Evolutionary conservation across 2,329 filamentous ascomycete genomes (phyloP), one percentile per base, ranked within the genome.

Genomic region (Amauroascus verrucosus): DNA sequence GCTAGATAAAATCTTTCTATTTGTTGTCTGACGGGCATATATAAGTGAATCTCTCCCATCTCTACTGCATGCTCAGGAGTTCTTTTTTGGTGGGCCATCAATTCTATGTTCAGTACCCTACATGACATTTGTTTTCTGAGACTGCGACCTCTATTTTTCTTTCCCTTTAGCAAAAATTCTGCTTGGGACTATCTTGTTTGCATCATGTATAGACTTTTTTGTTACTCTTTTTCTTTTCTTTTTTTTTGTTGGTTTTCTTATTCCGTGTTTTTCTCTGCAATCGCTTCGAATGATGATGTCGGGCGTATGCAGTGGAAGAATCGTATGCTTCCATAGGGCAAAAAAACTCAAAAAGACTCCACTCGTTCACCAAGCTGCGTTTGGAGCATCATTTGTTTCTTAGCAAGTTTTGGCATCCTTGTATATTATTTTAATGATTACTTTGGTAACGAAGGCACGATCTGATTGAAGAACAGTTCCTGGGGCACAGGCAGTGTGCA

Each of bases 21-120:
- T 40, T 45, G 45, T 20, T 47, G 41, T 48, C 16, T 55, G 18
- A 43, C 40, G 14, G n/a, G 44, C 51, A 48, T 54, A 44, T 48
- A 54, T 48, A 33, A 30, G 28, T 40, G 45, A 41, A 44, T 49
- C 32, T 52, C 40, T 35, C 50, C 46, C 43, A 51, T 47, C 28
- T 48, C 45, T 47, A 24, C 14, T 46, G 54, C 54, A 56, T 56
- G 26, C 33, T 50, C 4, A 32, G 54, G 54, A 53, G 54, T 30
- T 24, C 35, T 40, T 35, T 52, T 52, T 51, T 6, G 43, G 40
- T 55, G 40, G 44, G 44, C 44, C 32, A 32, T 30, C 9, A 28
- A 45, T 38, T 41, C 16, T 51, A 45, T 33, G 48, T 48, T 38
- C 48, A 41, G 20, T 46, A 28, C 41, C 30, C 32, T n/a, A 46